A percentile compares a stretch with the other conserved stretches of the same genome.
Conservation (phyloP, 345 rosid genomes). For the Gossypium australe region DNA sequence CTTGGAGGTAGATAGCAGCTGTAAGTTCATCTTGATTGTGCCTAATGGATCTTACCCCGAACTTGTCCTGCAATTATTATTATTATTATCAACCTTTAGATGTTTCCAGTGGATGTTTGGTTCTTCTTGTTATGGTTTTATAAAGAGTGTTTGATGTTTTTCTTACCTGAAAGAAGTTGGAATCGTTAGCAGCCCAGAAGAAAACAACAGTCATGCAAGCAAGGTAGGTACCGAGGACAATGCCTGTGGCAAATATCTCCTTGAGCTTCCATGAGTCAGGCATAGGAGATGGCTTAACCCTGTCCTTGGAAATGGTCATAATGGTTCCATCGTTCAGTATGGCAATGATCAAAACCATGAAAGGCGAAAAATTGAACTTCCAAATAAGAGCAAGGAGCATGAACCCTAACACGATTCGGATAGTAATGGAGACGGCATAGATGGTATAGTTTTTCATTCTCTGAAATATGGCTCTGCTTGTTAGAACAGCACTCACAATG, state of each 20-base stretch:
- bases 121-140: neutral
- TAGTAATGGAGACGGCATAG: conserved; percentile 87
- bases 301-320: conserved; percentile 73
- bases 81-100: neutral
- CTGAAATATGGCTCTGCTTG: conserved; percentile 94
- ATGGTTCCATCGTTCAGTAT: conserved; percentile 81
- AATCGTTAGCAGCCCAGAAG: conserved; percentile 48
- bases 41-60: conserved; percentile 4
- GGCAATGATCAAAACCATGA: conserved; percentile 87
- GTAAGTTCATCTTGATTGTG: neutral
- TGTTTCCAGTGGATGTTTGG: too few species aligned
- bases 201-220: conserved; percentile 56
- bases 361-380: conserved; percentile 90
- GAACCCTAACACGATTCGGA: conserved; percentile 82
- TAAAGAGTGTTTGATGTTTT: neutral
- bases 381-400: conserved; percentile 84
- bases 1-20: conserved; percentile 3
- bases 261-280: conserved; percentile 73
- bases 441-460: conserved; percentile 97
- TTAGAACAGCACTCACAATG: conserved; percentile 80
- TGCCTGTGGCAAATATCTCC: conserved; percentile 57
- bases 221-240: conserved; percentile 49
- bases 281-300: conserved; percentile 63
- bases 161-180: conserved; percentile 47
- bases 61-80: neutral